These are phyloP conservation scores for Drechslera avenae DNA, from an alignment of 2,329 filamentous ascomycete species.

Conservation along the genomic window DNA sequence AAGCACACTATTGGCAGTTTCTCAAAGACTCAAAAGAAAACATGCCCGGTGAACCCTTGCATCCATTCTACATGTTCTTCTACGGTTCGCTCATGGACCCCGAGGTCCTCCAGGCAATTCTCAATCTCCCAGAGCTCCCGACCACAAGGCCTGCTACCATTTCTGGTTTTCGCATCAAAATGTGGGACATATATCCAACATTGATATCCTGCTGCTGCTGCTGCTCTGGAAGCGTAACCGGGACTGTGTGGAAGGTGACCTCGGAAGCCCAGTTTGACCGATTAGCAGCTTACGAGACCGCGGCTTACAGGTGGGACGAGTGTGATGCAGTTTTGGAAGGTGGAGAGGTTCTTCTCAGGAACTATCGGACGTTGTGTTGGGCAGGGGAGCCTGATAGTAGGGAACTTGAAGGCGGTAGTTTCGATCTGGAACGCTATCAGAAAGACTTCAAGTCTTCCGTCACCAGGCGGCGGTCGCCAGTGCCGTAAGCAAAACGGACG, in stretches of 20 bases:
- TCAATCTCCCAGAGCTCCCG: conserved; percentile 28
- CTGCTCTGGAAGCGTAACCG: conserved; percentile 14
- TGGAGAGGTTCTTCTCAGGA: conserved; percentile 10
- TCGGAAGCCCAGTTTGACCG: conserved; percentile 20
- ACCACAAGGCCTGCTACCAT: conserved; percentile 28
- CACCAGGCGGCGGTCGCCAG: conserved; percentile 1
- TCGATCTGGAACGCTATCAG: conserved; percentile 33
- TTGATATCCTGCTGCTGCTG: conserved; percentile 1
- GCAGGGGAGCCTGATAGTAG: conserved; percentile 25
- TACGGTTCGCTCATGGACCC: conserved; percentile 43
- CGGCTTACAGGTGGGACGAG: conserved; percentile 23
- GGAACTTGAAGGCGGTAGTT: conserved; percentile 29
- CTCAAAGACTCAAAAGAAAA: conserved; percentile 8
- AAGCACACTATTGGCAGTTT: conserved; percentile 5
- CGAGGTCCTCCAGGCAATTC: conserved; percentile 35
- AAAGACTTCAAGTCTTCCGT: conserved; percentile 30
- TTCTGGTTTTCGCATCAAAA: conserved; percentile 32
- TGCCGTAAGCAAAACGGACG: neutral
- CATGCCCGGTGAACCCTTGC: conserved; percentile 18
- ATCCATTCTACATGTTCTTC: conserved; percentile 37
- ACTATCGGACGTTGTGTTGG: conserved; percentile 30
- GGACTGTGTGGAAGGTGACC: conserved; percentile 20
- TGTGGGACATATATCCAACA: conserved; percentile 44
- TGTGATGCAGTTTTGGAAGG: conserved; percentile 20
- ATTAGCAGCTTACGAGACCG: conserved; percentile 29